These are phyloP conservation scores for Datura wrightii DNA, from an alignment of 257 asterid species.

Conservation along the genomic window DNA sequence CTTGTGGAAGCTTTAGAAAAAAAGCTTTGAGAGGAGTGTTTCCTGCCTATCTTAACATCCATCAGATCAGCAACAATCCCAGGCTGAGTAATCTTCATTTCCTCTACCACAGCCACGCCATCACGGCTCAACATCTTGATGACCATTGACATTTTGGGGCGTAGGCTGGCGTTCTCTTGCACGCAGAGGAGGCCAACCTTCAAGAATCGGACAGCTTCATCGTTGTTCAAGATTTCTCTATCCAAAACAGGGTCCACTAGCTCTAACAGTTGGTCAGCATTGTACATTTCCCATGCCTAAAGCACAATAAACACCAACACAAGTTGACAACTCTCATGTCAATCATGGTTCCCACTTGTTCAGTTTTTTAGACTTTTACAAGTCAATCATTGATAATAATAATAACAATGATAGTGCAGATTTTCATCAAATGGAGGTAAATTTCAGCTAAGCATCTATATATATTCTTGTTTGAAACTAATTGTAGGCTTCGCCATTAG, in stretches of 20 bases:
- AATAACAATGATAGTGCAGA: not conserved
- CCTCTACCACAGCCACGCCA: slow-evolving; percentile 33
- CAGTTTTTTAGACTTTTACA: not conserved
- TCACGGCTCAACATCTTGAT: slow-evolving; percentile 66
- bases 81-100: slow-evolving; percentile 53
- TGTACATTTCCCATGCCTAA: slow-evolving; percentile 81
- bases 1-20: slow-evolving; percentile 57
- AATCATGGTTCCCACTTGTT: slow-evolving; percentile 18
- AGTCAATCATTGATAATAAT: not conserved
- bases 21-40: slow-evolving; percentile 46
- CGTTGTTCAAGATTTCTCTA: slow-evolving; percentile 46
- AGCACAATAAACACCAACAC: slow-evolving; percentile 13
- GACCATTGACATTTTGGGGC: slow-evolving; percentile 70
- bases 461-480: not conserved
- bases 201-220: slow-evolving; percentile 61
- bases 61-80: slow-evolving; percentile 70
- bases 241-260: slow-evolving; percentile 61
- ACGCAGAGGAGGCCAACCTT: slow-evolving; percentile 78
- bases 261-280: slow-evolving; percentile 42
- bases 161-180: slow-evolving; percentile 63
- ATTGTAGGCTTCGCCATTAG: not conserved
- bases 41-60: slow-evolving; percentile 61
- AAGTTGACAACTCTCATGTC: slow-evolving; percentile 22
- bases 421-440: not conserved
- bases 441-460: not conserved